A percentile compares a stretch with the other conserved stretches of the same genome.
Evolutionary conservation across 495 filamentous ascomycete species (phyloP).

Genomic region (Mycothermus thermophilus): DNA sequence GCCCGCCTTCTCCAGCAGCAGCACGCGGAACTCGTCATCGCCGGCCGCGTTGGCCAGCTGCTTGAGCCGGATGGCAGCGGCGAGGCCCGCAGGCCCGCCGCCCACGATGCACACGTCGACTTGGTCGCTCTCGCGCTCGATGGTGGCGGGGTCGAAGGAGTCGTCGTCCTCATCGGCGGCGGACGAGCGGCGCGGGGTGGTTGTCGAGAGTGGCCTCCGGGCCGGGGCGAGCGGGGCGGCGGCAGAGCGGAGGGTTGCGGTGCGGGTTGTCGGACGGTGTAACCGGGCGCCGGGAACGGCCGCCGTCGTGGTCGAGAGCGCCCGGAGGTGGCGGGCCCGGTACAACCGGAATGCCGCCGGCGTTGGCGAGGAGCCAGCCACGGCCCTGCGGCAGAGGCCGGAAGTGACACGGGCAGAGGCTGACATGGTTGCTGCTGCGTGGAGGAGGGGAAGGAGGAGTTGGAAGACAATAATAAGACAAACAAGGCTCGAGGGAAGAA

Average conservation of each 20-base stretch:
- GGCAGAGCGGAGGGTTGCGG: too few species aligned
- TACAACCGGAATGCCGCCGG: too few species aligned
- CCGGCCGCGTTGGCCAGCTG: slow-evolving; percentile 92
- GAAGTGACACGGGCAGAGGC: slow-evolving; percentile 17
- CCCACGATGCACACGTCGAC: slow-evolving; percentile 97
- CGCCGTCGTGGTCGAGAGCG: too few species aligned
- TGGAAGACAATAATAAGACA: background rate
- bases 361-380: slow-evolving; percentile 3
- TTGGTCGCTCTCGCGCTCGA: slow-evolving; percentile 79
- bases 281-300: too few species aligned
- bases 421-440: slow-evolving; percentile 14
- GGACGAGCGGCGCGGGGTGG: slow-evolving; percentile 37
- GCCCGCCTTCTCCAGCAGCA: slow-evolving; percentile 88
- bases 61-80: slow-evolving; percentile 87
- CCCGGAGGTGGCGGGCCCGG: too few species aligned
- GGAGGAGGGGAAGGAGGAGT: background rate
- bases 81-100: slow-evolving; percentile 83
- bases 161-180: slow-evolving; percentile 44
- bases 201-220: slow-evolving; percentile 14
- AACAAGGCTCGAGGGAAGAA: too few species aligned
- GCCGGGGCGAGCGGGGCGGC: background rate
- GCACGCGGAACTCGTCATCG: slow-evolving; percentile 87
- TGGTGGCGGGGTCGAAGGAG: slow-evolving; percentile 52
- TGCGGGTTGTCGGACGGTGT: background rate
- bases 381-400: slow-evolving; percentile 17